phyloP scores from a whole-genome alignment of 495 filamentous ascomycete genomes.

The Penicillium turbatum region DNA sequence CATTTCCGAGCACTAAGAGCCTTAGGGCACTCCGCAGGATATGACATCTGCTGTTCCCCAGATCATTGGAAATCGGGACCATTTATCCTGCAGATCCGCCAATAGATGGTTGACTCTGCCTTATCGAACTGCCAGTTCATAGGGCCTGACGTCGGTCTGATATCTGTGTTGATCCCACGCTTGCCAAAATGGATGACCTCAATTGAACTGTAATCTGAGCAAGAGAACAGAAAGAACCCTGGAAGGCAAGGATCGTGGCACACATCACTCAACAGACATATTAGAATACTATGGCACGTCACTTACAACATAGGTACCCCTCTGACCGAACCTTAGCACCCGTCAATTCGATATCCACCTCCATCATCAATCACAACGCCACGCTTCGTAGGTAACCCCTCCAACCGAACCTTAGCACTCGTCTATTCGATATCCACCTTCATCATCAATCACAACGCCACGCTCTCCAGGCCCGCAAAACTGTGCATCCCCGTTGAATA shows the following conservation, averaged over 20 bases:
- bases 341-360: too few species aligned
- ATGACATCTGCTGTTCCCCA: background rate
- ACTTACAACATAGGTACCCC: background rate
- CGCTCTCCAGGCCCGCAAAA: background rate
- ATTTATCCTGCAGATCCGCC: background rate
- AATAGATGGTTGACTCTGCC: background rate
- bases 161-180: background rate
- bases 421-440: background rate
- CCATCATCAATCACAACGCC: background rate
- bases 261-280: background rate
- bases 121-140: background rate
- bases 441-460: background rate
- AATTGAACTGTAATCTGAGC: background rate
- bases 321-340: too few species aligned
- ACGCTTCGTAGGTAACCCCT: too few species aligned
- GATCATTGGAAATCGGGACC: background rate
- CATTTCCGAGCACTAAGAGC: background rate
- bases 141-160: constrained; percentile 3
- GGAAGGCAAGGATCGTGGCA: background rate
- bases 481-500: background rate
- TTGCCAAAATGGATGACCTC: background rate
- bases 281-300: background rate
- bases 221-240: background rate
- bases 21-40: background rate
- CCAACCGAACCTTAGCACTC: too few species aligned